Evolutionary conservation across 148 eudicot genomes (phyloP).

Genomic region (Persicaria tinctoria): DNA sequence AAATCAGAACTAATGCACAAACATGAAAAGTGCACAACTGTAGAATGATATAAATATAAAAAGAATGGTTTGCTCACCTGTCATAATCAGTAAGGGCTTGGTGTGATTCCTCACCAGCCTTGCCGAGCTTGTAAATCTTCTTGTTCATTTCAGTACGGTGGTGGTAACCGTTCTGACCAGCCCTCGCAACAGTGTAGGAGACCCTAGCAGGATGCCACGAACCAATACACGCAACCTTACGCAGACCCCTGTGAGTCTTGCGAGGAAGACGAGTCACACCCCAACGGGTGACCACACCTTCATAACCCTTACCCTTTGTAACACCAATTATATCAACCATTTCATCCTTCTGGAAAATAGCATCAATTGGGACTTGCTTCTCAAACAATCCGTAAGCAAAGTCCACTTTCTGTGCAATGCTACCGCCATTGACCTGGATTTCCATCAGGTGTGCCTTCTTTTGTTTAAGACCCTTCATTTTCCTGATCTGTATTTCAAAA

Average conservation of each 20-base stretch:
- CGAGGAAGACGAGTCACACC: slow-evolving; percentile 78
- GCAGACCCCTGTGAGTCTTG: slow-evolving; percentile 71
- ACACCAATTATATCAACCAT: slow-evolving; percentile 75
- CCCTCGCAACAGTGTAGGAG: slow-evolving; percentile 68
- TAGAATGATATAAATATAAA: background rate
- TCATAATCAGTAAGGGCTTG: slow-evolving; percentile 53
- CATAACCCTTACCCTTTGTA: slow-evolving; percentile 70
- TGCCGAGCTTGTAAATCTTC: slow-evolving; percentile 63
- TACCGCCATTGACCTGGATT: slow-evolving; percentile 85
- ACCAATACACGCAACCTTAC: slow-evolving; percentile 77
- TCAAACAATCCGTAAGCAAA: slow-evolving; percentile 67
- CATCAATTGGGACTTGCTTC: slow-evolving; percentile 65
- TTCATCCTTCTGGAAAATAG: slow-evolving; percentile 80
- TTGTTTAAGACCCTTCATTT: slow-evolving; percentile 83
- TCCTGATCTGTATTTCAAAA: slow-evolving; percentile 26
- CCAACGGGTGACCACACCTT: slow-evolving; percentile 83
- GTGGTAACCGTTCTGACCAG: slow-evolving; percentile 78
- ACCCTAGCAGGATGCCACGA: slow-evolving; percentile 81
- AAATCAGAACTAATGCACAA: background rate
- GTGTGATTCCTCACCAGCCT: slow-evolving; percentile 47
- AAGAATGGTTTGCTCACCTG: slow-evolving; percentile 31
- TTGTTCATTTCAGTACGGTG: slow-evolving; percentile 79
- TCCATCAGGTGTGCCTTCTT: slow-evolving; percentile 79
- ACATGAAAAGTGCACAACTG: background rate
- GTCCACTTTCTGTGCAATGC: slow-evolving; percentile 69